Evolutionary conservation across 257 asterid genomes (phyloP), one percentile per base, ranked within the genome.

Genomic region (Plantago elongata): DNA sequence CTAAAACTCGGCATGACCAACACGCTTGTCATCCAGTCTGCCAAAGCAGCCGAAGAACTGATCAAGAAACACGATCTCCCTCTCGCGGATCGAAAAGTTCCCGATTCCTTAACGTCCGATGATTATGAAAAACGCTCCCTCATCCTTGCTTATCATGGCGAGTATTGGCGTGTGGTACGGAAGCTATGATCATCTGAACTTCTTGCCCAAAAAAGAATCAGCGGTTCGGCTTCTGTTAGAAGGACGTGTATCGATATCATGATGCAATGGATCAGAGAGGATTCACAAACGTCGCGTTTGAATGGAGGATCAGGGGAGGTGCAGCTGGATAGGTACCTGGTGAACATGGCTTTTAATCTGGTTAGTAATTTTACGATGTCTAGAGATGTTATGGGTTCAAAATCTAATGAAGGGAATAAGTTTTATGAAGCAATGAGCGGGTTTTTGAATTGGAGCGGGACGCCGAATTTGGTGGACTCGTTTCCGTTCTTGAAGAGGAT

Each of bases 1-100:
- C 54, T 80, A 9, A 74, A 57, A 64, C 68, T 77, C 0, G 86
- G 86, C 7, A 56, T 65, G 3, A n/a, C 65, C 0, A 67, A 77
- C 29, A 52, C 79, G 5, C 15, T 77, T 14, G 78, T 71, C 3
- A 13, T 80, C 16, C 77, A 57, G 29, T 59, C 78, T 0, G 77
- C 77, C 6, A 60, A 77, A 3, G 57, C 75, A 4, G 79, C 86
- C 16, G 63, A 66, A 1, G 83, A 77, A 57, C 65, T 77, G 11
- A 75, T 81, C 81, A 81, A 72, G 78, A 77, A 70, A 29, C 81
- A 67, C 17, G 86, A 75, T 22, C 60, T 63, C 11, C 9, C 58
- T 9, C 78, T 77, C 54, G 64, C 75, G 0, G 79, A 75, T 14
- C 66, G 81, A 11, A 52, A 38, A 54, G 57, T 65, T 9, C 63